Evolutionary conservation across 1,284 basidiomycete species (phyloP).

Genomic region (Ustilago esculenta): DNA sequence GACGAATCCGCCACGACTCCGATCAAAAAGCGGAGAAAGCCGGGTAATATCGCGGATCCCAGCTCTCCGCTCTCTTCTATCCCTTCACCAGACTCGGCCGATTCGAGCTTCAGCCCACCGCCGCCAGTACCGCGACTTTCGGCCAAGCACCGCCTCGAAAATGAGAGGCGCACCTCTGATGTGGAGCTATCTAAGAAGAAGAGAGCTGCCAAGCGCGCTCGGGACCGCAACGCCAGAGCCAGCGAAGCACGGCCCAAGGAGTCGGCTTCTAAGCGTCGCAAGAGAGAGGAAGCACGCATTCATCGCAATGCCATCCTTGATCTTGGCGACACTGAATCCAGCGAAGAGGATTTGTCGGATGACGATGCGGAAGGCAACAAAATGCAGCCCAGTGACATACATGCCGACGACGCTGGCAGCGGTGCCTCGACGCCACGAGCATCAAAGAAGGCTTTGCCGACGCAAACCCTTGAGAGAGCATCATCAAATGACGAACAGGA

Average conservation of each 20-base stretch:
- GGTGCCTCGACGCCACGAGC: constrained; percentile 22
- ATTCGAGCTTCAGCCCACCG: constrained; percentile 26
- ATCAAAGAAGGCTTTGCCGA: constrained; percentile 5
- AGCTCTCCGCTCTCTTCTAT: constrained; percentile 48
- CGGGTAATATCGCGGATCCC: constrained; percentile 41
- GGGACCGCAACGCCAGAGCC: constrained; percentile 10
- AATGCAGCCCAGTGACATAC: constrained; percentile 7
- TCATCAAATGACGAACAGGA: neutral
- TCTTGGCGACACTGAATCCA: constrained; percentile 46
- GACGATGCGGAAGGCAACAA: constrained; percentile 2
- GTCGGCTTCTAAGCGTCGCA: constrained; percentile 29
- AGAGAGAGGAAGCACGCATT: constrained; percentile 36
- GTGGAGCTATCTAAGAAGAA: constrained; percentile 40
- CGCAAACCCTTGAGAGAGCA: no score
- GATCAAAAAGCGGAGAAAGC: constrained; percentile 47
- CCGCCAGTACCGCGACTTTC: constrained; percentile 26
- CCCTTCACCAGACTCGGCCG: constrained; percentile 31
- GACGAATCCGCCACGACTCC: constrained; percentile 15
- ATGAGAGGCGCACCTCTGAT: constrained; percentile 25
- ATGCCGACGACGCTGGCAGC: constrained; percentile 11
- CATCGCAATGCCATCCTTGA: constrained; percentile 45
- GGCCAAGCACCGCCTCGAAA: constrained; percentile 26
- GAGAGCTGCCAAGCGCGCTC: constrained; percentile 21
- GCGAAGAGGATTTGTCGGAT: constrained; percentile 23
- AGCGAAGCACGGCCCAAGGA: constrained; percentile 17